These are phyloP conservation scores for Rutstroemia sydowiana DNA, from an alignment of 2,329 filamentous ascomycete species.

Conservation along the genomic window DNA sequence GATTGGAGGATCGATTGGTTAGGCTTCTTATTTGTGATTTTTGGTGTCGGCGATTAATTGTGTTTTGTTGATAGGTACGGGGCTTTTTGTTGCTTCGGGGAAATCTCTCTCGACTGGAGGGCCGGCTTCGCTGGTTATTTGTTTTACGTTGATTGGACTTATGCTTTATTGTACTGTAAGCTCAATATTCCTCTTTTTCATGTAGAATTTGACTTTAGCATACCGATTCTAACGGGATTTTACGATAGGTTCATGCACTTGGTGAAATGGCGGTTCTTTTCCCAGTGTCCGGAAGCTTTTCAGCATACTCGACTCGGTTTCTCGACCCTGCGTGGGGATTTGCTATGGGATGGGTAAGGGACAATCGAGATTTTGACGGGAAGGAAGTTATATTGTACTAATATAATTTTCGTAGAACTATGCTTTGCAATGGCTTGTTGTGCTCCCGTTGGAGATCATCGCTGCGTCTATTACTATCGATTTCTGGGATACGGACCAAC, in stretches of 20 bases:
- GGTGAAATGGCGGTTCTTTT: slow-evolving; percentile 88
- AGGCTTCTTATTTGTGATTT: slow-evolving; percentile 9
- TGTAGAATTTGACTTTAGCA: too few relatives aligned
- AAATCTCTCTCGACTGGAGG: slow-evolving; percentile 62
- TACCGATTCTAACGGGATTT: too few relatives aligned
- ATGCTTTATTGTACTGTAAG: slow-evolving; percentile 76
- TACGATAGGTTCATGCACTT: slow-evolving; percentile 69
- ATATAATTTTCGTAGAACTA: slow-evolving; percentile 45
- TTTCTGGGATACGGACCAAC: slow-evolving; percentile 58
- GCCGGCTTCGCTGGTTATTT: slow-evolving; percentile 69
- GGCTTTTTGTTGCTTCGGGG: slow-evolving; percentile 82
- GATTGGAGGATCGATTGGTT: slow-evolving; percentile 84
- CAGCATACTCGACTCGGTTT: slow-evolving; percentile 85
- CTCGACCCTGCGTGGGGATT: slow-evolving; percentile 92
- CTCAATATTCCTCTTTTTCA: neutral
- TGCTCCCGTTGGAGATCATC: slow-evolving; percentile 79
- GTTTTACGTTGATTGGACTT: slow-evolving; percentile 69
- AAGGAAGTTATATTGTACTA: slow-evolving; percentile 3
- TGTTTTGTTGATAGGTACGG: slow-evolving; percentile 54
- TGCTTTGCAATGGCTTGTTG: slow-evolving; percentile 78
- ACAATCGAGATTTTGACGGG: neutral
- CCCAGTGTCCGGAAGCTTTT: slow-evolving; percentile 86
- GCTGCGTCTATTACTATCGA: slow-evolving; percentile 77
- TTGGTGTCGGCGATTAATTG: neutral
- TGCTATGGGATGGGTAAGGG: slow-evolving; percentile 70